These are phyloP conservation scores for Saccharomyces mikatae DNA, from an alignment of 805 yeast species.

Conservation along the genomic window DNA sequence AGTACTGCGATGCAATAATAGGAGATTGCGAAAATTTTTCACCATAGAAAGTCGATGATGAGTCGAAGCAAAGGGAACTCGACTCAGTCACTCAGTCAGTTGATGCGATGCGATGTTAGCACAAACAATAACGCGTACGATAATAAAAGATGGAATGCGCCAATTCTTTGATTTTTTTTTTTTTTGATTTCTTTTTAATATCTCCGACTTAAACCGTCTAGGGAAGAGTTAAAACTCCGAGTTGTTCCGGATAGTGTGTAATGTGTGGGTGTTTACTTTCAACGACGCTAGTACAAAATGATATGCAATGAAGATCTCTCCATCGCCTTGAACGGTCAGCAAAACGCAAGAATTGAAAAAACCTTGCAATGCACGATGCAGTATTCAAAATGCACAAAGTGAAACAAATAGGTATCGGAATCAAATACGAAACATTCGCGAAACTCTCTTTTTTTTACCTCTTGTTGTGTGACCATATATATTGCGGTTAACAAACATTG, in stretches of 20 bases:
- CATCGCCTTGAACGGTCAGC: background rate
- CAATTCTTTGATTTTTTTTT: background rate
- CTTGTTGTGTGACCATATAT: background rate
- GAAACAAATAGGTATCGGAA: background rate
- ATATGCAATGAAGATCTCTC: background rate
- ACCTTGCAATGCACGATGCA: background rate
- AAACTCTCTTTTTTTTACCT: background rate
- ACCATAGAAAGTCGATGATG: background rate
- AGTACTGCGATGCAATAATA: background rate
- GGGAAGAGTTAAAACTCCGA: background rate
- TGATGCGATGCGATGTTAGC: background rate
- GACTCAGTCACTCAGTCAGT: background rate
- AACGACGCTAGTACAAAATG: background rate
- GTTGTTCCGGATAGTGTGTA: background rate
- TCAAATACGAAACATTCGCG: background rate
- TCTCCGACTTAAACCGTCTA: background rate
- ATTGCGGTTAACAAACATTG: too few relatives aligned
- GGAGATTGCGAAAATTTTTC: background rate
- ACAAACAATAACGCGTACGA: background rate
- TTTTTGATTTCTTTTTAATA: background rate
- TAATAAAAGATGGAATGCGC: background rate
- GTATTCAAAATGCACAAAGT: background rate
- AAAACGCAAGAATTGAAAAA: background rate
- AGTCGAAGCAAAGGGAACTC: background rate
- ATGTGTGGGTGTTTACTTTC: background rate